Base-by-base conservation (phyloP, 2,329 filamentous ascomycete genomes). In the Hypoxylon sp. region DNA sequence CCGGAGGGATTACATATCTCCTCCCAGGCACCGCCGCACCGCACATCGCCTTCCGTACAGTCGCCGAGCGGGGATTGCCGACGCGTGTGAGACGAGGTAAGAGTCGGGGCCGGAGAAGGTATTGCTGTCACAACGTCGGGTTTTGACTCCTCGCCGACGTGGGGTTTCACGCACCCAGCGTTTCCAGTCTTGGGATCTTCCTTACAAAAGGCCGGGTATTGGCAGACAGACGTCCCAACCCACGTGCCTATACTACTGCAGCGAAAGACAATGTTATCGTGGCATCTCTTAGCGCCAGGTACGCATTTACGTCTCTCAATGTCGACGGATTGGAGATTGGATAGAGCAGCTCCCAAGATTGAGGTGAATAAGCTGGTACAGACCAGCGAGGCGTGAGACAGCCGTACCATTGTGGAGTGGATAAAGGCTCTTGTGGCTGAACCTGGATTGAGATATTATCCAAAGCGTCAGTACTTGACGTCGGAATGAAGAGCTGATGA, bases 371-470 rank as follows among this genome's bases (percentile, higher is more conserved):
- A 25, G 37, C 50, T 29, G 19, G 32, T 8, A 4, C 5, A 14
- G 12, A 12, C 54, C 19, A 66, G n/a, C 4, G 55, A 21, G 34
- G 30, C 19, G 8, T 27, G 30, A 5, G 7, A 2, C 30, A 59
- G 34, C 27, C 9, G 54, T n/a, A n/a, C 5, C 63, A 66, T 66
- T 2, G 3, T 59, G 54, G 16, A 19, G 25, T 27, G 23, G n/a
- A 19, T 41, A 11, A 41, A 11, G 37, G 12, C 11, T 48, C 21
- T 30, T 9, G 16, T 41, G 11, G 7, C 16, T 41, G 16, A 21
- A 11, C 12, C 12, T 19, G 16, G 16, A 9, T 5, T 21, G 6
- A 3, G 14, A 14, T 37, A 37, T 6, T n/a, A 4, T n/a, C 32
- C 14, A 5, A 5, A 14, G 32, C 6, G 12, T 37, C 5, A 2